These are phyloP conservation scores for Gracilariopsis chorda DNA, from an alignment of 23 red algal species.

Conservation along the genomic window DNA sequence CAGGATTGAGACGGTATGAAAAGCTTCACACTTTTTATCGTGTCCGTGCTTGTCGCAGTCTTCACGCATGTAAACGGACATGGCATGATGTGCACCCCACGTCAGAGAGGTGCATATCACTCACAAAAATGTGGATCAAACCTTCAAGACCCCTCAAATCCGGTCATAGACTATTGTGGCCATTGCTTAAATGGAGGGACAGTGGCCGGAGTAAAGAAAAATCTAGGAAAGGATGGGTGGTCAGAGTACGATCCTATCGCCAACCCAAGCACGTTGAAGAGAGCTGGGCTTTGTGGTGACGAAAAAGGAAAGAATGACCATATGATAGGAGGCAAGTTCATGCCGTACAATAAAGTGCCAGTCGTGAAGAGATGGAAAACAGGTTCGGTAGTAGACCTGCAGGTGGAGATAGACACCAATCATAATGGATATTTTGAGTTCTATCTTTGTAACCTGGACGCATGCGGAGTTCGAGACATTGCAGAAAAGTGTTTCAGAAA, in stretches of 20 bases:
- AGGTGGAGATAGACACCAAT: conserved; percentile 54
- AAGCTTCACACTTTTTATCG: too few species aligned
- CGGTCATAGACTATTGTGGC: conserved; percentile 54
- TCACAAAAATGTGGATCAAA: conserved; percentile 6
- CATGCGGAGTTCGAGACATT: conserved; percentile 30
- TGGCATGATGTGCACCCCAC: conserved; percentile 53
- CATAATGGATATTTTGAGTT: conserved; percentile 74
- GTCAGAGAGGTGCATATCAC: conserved; percentile 40
- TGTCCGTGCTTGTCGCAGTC: too few species aligned
- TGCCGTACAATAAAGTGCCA: conserved; percentile 37
- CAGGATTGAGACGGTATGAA: too few species aligned
- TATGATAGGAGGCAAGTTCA: conserved; percentile 52
- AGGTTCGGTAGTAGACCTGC: conserved; percentile 37
- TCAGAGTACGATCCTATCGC: conserved; percentile 25
- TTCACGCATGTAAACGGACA: conserved; percentile 3
- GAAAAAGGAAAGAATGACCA: conserved; percentile 21
- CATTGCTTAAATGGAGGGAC: conserved; percentile 60
- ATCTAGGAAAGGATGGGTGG: conserved; percentile 27
- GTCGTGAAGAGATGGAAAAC: conserved; percentile 25
- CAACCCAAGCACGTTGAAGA: neutral
- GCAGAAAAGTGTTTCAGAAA: conserved; percentile 30
- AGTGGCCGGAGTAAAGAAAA: neutral
- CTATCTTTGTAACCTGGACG: conserved; percentile 63
- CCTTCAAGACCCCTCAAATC: conserved; percentile 15
- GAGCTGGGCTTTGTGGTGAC: conserved; percentile 54